Evolutionary conservation across 2,329 filamentous ascomycete species (phyloP).

Genomic region (Talaromyces sp.): DNA sequence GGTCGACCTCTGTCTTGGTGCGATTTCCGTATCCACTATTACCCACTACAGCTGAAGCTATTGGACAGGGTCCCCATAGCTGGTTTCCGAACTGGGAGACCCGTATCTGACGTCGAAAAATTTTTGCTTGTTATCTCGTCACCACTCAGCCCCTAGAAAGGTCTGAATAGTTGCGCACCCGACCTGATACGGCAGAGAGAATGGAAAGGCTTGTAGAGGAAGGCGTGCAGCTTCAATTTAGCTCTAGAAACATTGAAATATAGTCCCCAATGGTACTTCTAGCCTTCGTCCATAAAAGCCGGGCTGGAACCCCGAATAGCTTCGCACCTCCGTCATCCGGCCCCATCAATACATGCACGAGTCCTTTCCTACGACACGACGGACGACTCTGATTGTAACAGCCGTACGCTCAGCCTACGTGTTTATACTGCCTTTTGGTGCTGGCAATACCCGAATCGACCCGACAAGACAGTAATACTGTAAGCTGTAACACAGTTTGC

Average conservation of each 20-base stretch:
- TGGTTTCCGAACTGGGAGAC: constrained; percentile 10
- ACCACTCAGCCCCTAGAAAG: neutral
- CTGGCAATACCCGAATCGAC: constrained; percentile 15
- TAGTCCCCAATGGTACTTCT: too few species aligned
- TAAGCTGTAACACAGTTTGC: neutral
- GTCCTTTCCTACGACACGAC: neutral
- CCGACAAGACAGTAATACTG: constrained; percentile 6
- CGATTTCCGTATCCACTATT: neutral
- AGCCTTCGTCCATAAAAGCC: neutral
- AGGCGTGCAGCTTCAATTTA: neutral
- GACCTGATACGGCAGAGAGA: too few species aligned
- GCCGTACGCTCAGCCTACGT: neutral
- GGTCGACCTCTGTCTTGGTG: constrained; percentile 1
- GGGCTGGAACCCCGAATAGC: neutral
- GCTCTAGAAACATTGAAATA: neutral
- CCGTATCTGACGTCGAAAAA: constrained; percentile 5
- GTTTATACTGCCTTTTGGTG: neutral
- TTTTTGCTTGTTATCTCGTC: neutral
- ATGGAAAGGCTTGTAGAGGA: neutral
- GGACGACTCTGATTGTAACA: neutral
- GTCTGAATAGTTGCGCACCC: too few species aligned
- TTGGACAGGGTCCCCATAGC: constrained; percentile 7
- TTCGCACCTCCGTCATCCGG: constrained; percentile 7
- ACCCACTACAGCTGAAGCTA: neutral
- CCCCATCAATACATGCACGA: constrained; percentile 4